These are phyloP conservation scores for Kwoniella dejecticola DNA, from an alignment of 768 basidiomycete genomes.

Conservation along the genomic window DNA sequence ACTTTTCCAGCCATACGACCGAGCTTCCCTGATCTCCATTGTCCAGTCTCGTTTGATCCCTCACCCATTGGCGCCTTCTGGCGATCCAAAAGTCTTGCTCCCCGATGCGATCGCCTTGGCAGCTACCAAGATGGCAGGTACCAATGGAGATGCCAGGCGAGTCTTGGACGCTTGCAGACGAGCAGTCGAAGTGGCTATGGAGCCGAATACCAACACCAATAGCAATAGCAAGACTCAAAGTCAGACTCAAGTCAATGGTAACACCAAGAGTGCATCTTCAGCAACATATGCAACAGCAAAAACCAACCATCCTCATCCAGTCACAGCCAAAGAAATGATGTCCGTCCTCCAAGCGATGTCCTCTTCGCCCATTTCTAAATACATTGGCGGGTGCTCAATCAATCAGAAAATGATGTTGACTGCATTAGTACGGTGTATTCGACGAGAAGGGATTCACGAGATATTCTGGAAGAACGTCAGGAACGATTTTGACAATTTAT, in stretches of 20 bases:
- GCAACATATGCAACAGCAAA: conserved; percentile 34
- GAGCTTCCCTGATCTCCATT: conserved; percentile 74
- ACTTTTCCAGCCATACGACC: conserved; percentile 76
- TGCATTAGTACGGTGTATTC: conserved; percentile 76
- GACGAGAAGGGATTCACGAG: conserved; percentile 81
- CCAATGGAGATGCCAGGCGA: conserved; percentile 91
- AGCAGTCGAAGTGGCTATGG: conserved; percentile 72
- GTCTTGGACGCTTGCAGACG: conserved; percentile 92
- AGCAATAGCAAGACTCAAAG: neutral
- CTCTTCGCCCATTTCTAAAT: conserved; percentile 84
- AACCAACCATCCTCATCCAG: conserved; percentile 58
- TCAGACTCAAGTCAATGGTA: too few species aligned
- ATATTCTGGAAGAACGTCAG: conserved; percentile 79
- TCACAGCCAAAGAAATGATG: conserved; percentile 70
- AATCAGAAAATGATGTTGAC: conserved; percentile 88
- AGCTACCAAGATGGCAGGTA: conserved; percentile 73
- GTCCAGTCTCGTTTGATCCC: conserved; percentile 76
- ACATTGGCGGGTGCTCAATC: conserved; percentile 75
- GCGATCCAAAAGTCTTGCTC: conserved; percentile 60
- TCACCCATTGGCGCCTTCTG: conserved; percentile 51
- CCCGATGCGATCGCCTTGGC: conserved; percentile 82
- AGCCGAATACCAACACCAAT: conserved; percentile 5
- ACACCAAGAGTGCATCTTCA: too few species aligned
- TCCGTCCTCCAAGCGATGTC: conserved; percentile 83
- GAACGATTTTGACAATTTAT: conserved; percentile 73